Percentiles rank a stretch among this genome's conserved stretches.
Evolutionary conservation across 208 protist genomes (phyloP).

Genomic region (Kentomonas sorsogonicus): DNA sequence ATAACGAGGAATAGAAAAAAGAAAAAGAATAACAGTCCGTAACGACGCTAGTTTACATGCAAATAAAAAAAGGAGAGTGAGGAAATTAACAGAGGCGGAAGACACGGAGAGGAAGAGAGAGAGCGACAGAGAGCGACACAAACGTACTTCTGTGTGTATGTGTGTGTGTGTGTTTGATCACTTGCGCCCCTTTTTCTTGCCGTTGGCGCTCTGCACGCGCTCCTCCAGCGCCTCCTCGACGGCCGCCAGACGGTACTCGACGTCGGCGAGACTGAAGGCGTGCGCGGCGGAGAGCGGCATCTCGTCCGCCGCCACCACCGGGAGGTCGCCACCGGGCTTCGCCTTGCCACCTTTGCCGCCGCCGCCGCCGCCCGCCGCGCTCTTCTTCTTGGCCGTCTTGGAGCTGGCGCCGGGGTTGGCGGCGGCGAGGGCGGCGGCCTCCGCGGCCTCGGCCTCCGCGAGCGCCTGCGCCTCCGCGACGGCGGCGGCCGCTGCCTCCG

Average conservation of each 20-base stretch:
- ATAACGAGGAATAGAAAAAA: constrained; percentile 4
- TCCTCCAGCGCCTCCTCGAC: constrained; percentile 28
- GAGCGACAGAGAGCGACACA: not conserved
- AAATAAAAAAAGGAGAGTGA: constrained; percentile 1
- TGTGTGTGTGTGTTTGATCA: not conserved
- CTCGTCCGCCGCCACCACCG: constrained; percentile 15
- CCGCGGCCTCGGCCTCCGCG: not conserved
- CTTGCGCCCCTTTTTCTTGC: constrained; percentile 18
- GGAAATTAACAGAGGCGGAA: constrained; percentile 12
- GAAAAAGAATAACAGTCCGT: constrained; percentile 3
- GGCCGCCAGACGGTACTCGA: constrained; percentile 46
- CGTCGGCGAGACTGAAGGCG: constrained; percentile 46
- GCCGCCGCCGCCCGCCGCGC: not conserved
- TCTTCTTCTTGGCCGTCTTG: constrained; percentile 10
- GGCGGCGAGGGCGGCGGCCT: constrained; percentile 7
- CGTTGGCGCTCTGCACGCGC: constrained; percentile 13
- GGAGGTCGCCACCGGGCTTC: too few relatives aligned
- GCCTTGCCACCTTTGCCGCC: constrained; percentile 2
- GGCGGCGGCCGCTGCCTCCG: not conserved
- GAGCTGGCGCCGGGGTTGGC: not conserved
- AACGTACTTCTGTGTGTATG: constrained; percentile 8
- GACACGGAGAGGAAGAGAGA: not conserved
- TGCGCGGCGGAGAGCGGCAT: constrained; percentile 19
- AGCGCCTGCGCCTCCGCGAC: not conserved
- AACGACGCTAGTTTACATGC: too few relatives aligned